Base-by-base conservation (phyloP, 257 asterid genomes). In the Lavandula angustifolia region DNA sequence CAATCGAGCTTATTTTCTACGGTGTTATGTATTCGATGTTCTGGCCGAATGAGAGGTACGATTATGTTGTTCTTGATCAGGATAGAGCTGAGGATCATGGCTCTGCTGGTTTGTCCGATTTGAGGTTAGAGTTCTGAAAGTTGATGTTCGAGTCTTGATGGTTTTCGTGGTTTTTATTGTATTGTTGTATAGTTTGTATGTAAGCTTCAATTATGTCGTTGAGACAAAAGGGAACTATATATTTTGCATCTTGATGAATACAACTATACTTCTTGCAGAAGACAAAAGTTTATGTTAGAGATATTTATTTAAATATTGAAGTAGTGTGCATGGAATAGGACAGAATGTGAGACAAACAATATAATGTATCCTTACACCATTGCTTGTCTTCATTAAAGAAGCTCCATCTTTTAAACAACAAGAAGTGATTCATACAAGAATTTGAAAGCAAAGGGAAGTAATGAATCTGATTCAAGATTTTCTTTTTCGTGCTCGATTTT, bases 31-130 rank as follows among this genome's bases (percentile, higher is more conserved):
- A 66, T 52, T 38, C 53, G 14, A 73, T 61, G 79, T 76, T 80
- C 31, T 62, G 81, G 62, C 85, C 85, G 53, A 73, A 66, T 49
- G 80, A 74, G 66, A 70, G 69, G 68, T 76, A 61, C 56, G 85
- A 80, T 37, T 80, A 76, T 54, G 69, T 64, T 13, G 77, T 67
- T 69, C 62, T 51, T 69, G 76, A 44, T 44, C 50, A 60, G 33
- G 77, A 62, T 48, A 70, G 68, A 43, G 77, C 59, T 3, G 81
- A 76, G 12, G 76, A 74, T 16, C 11, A 9, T 59, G n/a, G 61
- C 5, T 9, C 47, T 16, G 35, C 0, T 46, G 6, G 53, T n/a
- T 48, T 13, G 3, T 65, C 66, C 38, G 47, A 59, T 51, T 41
- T 57, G 7, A 33, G 60, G 11, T 11, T 14, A 44, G 73, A 56